Percentiles rank a stretch among this genome's conserved stretches.
Conservation (phyloP, 805 yeast species). For the Kazachstania kunashirensis region DNA sequence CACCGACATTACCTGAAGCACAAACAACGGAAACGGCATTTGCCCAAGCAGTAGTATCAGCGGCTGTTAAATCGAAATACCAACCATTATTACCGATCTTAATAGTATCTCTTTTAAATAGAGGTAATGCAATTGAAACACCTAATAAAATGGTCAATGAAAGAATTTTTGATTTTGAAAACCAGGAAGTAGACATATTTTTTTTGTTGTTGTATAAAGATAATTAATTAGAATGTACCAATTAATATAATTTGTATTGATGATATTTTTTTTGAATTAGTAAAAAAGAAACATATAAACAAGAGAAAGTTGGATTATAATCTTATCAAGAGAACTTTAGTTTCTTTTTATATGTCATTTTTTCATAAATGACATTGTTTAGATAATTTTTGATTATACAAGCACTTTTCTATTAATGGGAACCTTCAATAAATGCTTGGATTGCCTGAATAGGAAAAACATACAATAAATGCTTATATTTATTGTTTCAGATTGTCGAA, state of each 20-base stretch:
- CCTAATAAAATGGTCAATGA: neutral
- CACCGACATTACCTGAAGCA: slow-evolving; percentile 1
- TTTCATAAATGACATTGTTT: too few relatives aligned
- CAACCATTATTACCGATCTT: slow-evolving; percentile 4
- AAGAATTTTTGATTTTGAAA: neutral
- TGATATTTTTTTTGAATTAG: slow-evolving; percentile 1
- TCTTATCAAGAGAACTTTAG: too few relatives aligned
- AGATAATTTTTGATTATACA: too few relatives aligned
- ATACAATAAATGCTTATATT: too few relatives aligned
- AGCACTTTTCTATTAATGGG: too few relatives aligned
- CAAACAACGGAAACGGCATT: slow-evolving; percentile 2
- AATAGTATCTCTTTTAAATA: slow-evolving; percentile 1
- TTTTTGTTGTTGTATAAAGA: neutral
- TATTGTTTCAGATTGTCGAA: too few relatives aligned
- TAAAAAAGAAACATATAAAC: too few relatives aligned
- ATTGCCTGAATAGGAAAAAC: too few relatives aligned
- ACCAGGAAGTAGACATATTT: slow-evolving; percentile 1
- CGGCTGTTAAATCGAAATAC: slow-evolving; percentile 3
- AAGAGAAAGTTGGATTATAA: too few relatives aligned
- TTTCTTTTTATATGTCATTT: too few relatives aligned
- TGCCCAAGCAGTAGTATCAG: slow-evolving; percentile 3
- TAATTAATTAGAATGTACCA: neutral
- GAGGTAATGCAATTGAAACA: neutral
- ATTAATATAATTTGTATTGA: neutral
- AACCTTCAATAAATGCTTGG: too few relatives aligned